These are phyloP conservation scores for Dictyophora rubrovolvata DNA, from an alignment of 768 basidiomycete genomes.

Conservation along the genomic window DNA sequence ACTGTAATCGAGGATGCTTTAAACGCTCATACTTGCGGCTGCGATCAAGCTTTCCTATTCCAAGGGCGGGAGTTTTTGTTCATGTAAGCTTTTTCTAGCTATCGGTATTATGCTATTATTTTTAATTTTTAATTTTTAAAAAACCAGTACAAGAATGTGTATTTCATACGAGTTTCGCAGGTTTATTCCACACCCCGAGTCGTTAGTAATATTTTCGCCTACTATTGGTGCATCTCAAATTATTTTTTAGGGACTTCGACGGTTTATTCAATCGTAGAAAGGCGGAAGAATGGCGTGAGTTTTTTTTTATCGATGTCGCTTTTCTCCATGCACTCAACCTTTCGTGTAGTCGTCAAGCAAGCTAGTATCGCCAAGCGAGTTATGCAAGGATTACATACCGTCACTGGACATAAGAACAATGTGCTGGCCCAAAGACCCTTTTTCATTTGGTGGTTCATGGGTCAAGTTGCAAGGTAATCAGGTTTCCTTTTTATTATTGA, in stretches of 20 bases:
- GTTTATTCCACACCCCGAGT: constrained; percentile 47
- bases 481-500: constrained; percentile 7
- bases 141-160: constrained; percentile 56
- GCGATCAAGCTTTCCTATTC: constrained; percentile 58
- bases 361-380: constrained; percentile 54
- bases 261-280: constrained; percentile 49
- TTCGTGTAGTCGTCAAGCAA: constrained; percentile 61
- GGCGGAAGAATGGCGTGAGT: constrained; percentile 60
- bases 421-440: constrained; percentile 59
- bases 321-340: constrained; percentile 1
- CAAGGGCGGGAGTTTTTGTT: constrained; percentile 61
- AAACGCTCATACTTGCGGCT: constrained; percentile 58
- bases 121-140: too few relatives aligned
- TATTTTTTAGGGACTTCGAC: constrained; percentile 35
- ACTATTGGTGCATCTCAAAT: constrained; percentile 29
- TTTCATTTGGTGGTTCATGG: constrained; percentile 61
- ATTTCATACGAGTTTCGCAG: constrained; percentile 54
- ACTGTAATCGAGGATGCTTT: constrained; percentile 57
- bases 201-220: constrained; percentile 23
- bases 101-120: constrained; percentile 11
- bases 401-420: constrained; percentile 41
- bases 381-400: constrained; percentile 40
- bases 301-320: constrained; percentile 1
- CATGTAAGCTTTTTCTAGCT: constrained; percentile 47
- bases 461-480: constrained; percentile 48